phyloP scores from a whole-genome alignment of 495 filamentous ascomycete genomes.

The Chaetomium fimeti region DNA sequence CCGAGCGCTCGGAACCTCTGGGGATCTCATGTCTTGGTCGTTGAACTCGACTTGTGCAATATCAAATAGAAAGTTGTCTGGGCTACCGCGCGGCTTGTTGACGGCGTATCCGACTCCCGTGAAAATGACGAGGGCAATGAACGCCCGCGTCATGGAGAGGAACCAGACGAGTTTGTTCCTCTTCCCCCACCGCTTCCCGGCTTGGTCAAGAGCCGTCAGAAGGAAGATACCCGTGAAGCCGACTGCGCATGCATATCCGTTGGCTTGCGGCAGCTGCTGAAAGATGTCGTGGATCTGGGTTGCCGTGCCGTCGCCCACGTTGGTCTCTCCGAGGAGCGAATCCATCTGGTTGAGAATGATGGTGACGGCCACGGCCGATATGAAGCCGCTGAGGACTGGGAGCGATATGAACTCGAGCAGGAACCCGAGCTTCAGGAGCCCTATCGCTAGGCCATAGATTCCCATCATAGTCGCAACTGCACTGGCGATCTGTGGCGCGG shows the following conservation, averaged over 20 bases:
- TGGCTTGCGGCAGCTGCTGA: slow-evolving; percentile 39
- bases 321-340: slow-evolving; percentile 45
- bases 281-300: slow-evolving; percentile 47
- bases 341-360: slow-evolving; percentile 50
- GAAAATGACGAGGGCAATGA: slow-evolving; percentile 38
- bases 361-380: slow-evolving; percentile 50
- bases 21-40: too few relatives aligned
- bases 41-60: too few relatives aligned
- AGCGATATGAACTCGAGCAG: slow-evolving; percentile 53
- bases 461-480: slow-evolving; percentile 54
- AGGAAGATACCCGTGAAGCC: slow-evolving; percentile 49
- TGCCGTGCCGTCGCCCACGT: slow-evolving; percentile 43
- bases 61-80: too few relatives aligned
- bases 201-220: slow-evolving; percentile 44
- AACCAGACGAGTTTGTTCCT: slow-evolving; percentile 45
- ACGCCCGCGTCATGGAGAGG: slow-evolving; percentile 47
- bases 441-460: slow-evolving; percentile 50
- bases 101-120: too few relatives aligned
- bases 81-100: too few relatives aligned
- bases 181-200: slow-evolving; percentile 49
- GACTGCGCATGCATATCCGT: slow-evolving; percentile 46
- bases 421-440: slow-evolving; percentile 53
- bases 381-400: slow-evolving; percentile 52
- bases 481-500: slow-evolving; percentile 45
- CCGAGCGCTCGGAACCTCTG: too few relatives aligned